Evolutionary conservation across 2,329 filamentous ascomycete species (phyloP), one percentile per base, ranked within the genome.

Genomic region (Arthrobotrys iridis): DNA sequence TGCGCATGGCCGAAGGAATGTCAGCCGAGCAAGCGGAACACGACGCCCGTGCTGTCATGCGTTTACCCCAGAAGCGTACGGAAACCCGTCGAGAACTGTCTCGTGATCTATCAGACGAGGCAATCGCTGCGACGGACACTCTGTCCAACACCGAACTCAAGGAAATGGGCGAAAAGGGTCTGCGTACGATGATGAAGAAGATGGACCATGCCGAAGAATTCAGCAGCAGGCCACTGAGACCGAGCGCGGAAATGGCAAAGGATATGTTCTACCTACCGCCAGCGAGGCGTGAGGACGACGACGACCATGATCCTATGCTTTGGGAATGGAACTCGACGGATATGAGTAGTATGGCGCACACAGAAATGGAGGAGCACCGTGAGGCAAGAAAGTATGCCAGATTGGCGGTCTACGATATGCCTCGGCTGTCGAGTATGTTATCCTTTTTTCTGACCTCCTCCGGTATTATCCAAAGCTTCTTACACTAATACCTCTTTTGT

Each of bases 381-480:
- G 93, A 98, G 83, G 86, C 94, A 81, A 88, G 95, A 84, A 89
- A 97, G 80, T 97, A 97, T 82, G 90, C 91, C 52, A 88, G 95
- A 60, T 85, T 97, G 79, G 89, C 91, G 50, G 93, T 93, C 22
- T 99, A 95, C 93, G 95, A 99, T 83, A 92, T 99, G 90, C 95
- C 95, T 7, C 84, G 97, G 77, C 85, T 99, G 74, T 88, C 90
- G 71, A 91, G 93, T 97, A 87, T 82, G 92, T 86, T 45, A 22
- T n/a, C 52, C 18, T n/a, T 18, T 41, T 18, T 15, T 5, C 10
- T 10, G 28, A 20, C 30, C 35, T 67, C 24, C 63, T 35, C n/a
- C 6, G 11, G 22, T 41, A 46, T 63, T n/a, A n/a, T n/a, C n/a
- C n/a, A n/a, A n/a, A n/a, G 48, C 55, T 40, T 63, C 20, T 77